These are phyloP conservation scores for Penicillium sp. DNA, from an alignment of 2,329 filamentous ascomycete genomes.

Conservation along the genomic window DNA sequence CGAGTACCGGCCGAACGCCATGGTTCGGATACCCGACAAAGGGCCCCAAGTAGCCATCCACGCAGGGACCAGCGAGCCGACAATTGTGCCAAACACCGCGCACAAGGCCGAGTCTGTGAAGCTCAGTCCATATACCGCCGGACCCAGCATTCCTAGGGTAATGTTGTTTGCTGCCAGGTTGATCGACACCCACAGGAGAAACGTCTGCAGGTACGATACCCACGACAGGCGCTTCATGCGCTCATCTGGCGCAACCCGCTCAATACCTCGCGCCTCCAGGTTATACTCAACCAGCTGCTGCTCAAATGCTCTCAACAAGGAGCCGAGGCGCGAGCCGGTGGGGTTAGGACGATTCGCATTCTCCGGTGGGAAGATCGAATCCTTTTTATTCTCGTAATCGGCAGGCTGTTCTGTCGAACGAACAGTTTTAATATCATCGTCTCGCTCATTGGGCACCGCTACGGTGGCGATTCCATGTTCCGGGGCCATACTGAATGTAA, in stretches of 20 bases:
- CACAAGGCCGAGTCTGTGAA: slow-evolving; percentile 61
- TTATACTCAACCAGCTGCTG: slow-evolving; percentile 48
- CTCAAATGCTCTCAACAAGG: slow-evolving; percentile 43
- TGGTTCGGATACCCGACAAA: slow-evolving; percentile 63
- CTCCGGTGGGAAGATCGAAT: slow-evolving; percentile 17
- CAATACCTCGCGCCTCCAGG: slow-evolving; percentile 63
- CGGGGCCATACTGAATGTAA: slow-evolving; percentile 36
- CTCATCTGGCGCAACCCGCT: slow-evolving; percentile 60
- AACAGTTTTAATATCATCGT: slow-evolving; percentile 16
- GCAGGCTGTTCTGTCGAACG: slow-evolving; percentile 18
- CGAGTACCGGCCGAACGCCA: slow-evolving; percentile 64
- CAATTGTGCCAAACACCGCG: slow-evolving; percentile 60
- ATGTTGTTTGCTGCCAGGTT: slow-evolving; percentile 67
- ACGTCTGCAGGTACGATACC: slow-evolving; percentile 60
- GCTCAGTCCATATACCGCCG: slow-evolving; percentile 60
- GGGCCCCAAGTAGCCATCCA: slow-evolving; percentile 67
- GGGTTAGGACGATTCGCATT: slow-evolving; percentile 22
- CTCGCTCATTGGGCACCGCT: slow-evolving; percentile 32
- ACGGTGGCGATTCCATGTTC: slow-evolving; percentile 36
- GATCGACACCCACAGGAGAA: slow-evolving; percentile 64
- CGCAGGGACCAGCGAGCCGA: slow-evolving; percentile 59
- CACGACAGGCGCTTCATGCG: slow-evolving; percentile 56
- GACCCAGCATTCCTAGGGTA: slow-evolving; percentile 66
- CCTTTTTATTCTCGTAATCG: slow-evolving; percentile 23
- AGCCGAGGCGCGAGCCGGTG: slow-evolving; percentile 34